A percentile compares a stretch with the other conserved stretches of the same genome.
phyloP scores from a whole-genome alignment of 345 rosid genomes.

The Moricandia moricandioides region DNA sequence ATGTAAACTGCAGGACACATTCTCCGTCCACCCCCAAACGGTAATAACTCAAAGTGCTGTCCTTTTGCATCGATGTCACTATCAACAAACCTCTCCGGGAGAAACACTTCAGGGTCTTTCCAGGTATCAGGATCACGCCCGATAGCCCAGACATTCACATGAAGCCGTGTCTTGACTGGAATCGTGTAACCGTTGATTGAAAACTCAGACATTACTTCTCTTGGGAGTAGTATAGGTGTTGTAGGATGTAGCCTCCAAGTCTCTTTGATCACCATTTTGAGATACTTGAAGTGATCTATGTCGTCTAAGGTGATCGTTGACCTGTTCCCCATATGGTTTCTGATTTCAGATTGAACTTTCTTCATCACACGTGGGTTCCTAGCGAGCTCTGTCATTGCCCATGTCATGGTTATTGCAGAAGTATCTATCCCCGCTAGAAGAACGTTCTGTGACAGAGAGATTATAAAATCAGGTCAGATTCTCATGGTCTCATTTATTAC shows the following conservation, averaged over 20 bases:
- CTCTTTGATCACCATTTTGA: conserved; percentile 20
- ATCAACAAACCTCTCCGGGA: conserved; percentile 42
- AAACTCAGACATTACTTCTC: conserved; percentile 41
- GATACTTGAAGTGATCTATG: not conserved
- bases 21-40: conserved; percentile 18
- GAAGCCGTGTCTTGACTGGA: conserved; percentile 19
- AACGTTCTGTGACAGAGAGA: conserved; percentile 8
- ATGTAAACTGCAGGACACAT: conserved; percentile 21
- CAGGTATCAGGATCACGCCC: conserved; percentile 45
- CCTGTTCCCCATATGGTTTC: conserved; percentile 14
- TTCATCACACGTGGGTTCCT: conserved; percentile 44
- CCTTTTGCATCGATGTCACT: conserved; percentile 32
- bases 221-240: conserved; percentile 25
- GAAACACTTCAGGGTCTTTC: conserved; percentile 40
- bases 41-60: conserved; percentile 19
- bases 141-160: conserved; percentile 40
- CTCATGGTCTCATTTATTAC: not conserved
- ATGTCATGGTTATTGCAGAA: conserved; percentile 25
- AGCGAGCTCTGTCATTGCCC: conserved; percentile 49
- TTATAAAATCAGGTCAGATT: not conserved
- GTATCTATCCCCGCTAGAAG: conserved; percentile 22
- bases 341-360: conserved; percentile 45
- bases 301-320: conserved; percentile 13
- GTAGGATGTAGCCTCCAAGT: conserved; percentile 21
- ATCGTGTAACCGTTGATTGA: conserved; percentile 29